Base-by-base conservation (phyloP, 2,329 filamentous ascomycete species). In the Ophiostoma montium region DNA sequence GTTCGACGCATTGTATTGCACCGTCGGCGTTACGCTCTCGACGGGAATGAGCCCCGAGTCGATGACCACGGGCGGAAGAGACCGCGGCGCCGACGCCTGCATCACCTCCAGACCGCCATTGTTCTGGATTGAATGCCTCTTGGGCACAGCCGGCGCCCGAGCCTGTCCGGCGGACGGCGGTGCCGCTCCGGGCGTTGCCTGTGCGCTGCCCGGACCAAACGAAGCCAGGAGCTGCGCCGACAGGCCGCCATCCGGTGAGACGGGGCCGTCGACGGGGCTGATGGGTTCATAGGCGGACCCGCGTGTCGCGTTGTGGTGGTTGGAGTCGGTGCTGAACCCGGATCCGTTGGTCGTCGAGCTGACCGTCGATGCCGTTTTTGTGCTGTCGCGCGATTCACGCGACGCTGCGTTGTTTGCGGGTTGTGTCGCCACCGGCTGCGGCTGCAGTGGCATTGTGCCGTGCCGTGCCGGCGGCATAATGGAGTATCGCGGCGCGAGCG, bases 41-140 rank as follows among this genome's bases (percentile, higher is more conserved):
- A 57, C 55, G 2, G 55, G 53, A 10, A 58, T 58, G 18, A 57
- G 42, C 5, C 55, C 56, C 0, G 49, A 45, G 11, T 57, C 57
- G 15, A 21, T 46, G 12, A 50, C 27, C 6, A 31, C 18, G 1
- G 43, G 41, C 12, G 15, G 35, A 12, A 54, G 41, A 0, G 45
- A 10, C 5, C 18, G 19, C 2, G 49, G 38, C 11, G 13, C 31
- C 11, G 46, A 31, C 8, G 39, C 21, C 21, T 31, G 41, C 21
- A 42, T 11, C 30, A 23, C 13, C 13, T 30, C 39, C 39, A 30
- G 8, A 15, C 21, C 30, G 15, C 15, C 42, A 11, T 21, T 33
- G n/a, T 16, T 44, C 0, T 21, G 30, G 10, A 30, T 9, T 10
- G 39, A 31, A 7, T 41, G 13, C 15, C 30, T 44, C 42, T 44